Evolutionary conservation across 1,284 basidiomycete genomes (phyloP).

Genomic region (Ustilago lituana): DNA sequence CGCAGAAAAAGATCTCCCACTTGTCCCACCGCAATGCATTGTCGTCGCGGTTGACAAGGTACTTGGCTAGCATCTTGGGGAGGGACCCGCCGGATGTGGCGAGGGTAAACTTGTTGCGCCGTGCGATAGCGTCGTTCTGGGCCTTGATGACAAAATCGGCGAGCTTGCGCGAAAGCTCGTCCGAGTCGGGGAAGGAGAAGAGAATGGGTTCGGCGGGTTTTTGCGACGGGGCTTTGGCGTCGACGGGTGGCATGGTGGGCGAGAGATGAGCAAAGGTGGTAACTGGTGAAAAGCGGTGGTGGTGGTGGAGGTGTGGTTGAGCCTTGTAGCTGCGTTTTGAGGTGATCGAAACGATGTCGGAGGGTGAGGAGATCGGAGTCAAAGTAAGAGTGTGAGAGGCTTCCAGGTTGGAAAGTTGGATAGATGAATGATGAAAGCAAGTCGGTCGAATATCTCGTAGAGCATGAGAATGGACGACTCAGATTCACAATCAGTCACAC

Average conservation of each 20-base stretch:
- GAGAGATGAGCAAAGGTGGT: not conserved
- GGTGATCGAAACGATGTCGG: no score
- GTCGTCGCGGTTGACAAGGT: conserved; percentile 75
- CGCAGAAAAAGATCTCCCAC: conserved; percentile 98
- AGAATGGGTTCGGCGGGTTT: conserved; percentile 73
- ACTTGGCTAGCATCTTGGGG: conserved; percentile 80
- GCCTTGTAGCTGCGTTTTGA: no score
- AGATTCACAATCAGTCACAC: no score
- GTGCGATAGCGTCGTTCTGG: conserved; percentile 87
- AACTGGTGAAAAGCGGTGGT: not conserved
- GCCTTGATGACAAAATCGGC: conserved; percentile 85
- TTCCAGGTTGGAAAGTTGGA: no score
- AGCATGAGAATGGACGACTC: no score
- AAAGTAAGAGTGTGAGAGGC: no score
- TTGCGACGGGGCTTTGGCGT: conserved; percentile 51
- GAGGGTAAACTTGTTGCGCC: conserved; percentile 87
- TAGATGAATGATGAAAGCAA: no score
- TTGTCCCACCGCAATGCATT: conserved; percentile 88
- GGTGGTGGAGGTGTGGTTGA: not conserved
- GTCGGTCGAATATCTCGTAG: no score
- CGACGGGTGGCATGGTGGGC: conserved; percentile 51
- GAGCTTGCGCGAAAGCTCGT: conserved; percentile 72
- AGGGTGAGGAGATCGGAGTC: no score
- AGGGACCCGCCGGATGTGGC: conserved; percentile 93
- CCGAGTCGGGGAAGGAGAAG: conserved; percentile 75